phyloP scores from a whole-genome alignment of 2,329 filamentous ascomycete genomes.

The Dendrostoma leiphaemia region DNA sequence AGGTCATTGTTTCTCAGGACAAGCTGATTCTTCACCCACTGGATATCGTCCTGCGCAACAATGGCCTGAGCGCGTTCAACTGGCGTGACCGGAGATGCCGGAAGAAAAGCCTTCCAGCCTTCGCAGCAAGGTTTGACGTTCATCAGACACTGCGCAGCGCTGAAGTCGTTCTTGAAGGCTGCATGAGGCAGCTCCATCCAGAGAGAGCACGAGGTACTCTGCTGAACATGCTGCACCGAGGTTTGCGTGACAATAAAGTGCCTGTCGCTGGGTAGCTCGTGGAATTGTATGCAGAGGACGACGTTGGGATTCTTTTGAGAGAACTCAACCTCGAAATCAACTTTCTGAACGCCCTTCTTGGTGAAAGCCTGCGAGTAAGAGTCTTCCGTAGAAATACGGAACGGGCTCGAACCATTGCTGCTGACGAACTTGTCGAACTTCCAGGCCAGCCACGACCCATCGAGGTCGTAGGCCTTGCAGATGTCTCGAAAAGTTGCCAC shows the following conservation, averaged over 20 bases:
- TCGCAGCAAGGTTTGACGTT: constrained; percentile 6
- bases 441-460: constrained; percentile 9
- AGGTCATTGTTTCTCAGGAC: neutral
- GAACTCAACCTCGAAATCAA: constrained; percentile 11
- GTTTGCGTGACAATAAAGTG: constrained; percentile 14
- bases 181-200: constrained; percentile 6
- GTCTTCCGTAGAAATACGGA: neutral
- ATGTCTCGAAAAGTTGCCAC: constrained; percentile 1
- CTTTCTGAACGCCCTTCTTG: neutral
- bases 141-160: neutral
- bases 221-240: constrained; percentile 7
- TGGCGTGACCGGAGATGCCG: neutral
- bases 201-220: constrained; percentile 1
- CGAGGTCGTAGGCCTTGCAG: constrained; percentile 1
- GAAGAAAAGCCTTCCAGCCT: constrained; percentile 1
- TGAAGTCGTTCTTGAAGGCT: neutral
- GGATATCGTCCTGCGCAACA: neutral
- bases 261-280: neutral
- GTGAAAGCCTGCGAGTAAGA: neutral
- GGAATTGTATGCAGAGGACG: constrained; percentile 9
- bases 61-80: constrained; percentile 5
- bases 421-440: constrained; percentile 8
- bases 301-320: constrained; percentile 1
- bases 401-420: neutral
- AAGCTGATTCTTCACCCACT: constrained; percentile 8